Percentiles rank a stretch among this genome's conserved stretches.
phyloP scores from a whole-genome alignment of 306 rosid genomes.

The Sindora glabra region DNA sequence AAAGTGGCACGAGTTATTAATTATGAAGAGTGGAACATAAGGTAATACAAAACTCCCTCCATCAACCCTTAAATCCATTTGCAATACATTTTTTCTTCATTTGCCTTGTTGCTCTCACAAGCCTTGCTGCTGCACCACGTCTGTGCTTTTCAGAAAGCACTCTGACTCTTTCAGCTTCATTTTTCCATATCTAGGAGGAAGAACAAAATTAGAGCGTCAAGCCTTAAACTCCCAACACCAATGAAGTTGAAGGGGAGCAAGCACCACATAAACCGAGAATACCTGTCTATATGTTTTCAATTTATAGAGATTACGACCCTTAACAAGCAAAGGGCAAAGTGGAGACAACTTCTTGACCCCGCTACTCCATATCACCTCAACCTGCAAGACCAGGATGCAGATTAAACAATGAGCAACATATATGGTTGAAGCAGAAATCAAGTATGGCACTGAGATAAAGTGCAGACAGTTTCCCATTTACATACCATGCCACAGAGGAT shows the following conservation, averaged over 20 bases:
- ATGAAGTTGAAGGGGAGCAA: not conserved
- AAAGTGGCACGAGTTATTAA: not conserved
- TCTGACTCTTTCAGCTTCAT: slow-evolving; percentile 56
- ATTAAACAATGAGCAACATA: slow-evolving; percentile 7
- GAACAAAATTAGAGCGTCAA: slow-evolving; percentile 5
- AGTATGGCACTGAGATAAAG: not conserved
- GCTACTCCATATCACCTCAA: slow-evolving; percentile 77
- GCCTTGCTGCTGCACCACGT: slow-evolving; percentile 69
- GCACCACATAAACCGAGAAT: not conserved
- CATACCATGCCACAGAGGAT: not conserved
- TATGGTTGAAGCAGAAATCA: not conserved
- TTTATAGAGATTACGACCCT: slow-evolving; percentile 82
- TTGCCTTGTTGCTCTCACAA: slow-evolving; percentile 34
- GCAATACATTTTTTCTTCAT: slow-evolving; percentile 27
- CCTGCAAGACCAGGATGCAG: slow-evolving; percentile 27
- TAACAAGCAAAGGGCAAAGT: slow-evolving; percentile 62
- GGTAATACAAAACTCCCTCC: not conserved
- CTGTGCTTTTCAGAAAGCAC: slow-evolving; percentile 74
- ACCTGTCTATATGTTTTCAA: slow-evolving; percentile 72
- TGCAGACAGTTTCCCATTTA: not conserved
- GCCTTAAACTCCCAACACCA: not conserved
- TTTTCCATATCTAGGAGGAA: slow-evolving; percentile 50
- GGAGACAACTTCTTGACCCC: slow-evolving; percentile 50
- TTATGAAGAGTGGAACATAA: slow-evolving; percentile 1
- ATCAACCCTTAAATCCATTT: slow-evolving; percentile 28